Evolutionary conservation across 257 asterid genomes (phyloP), one percentile per base, ranked within the genome.

Genomic region (Solanum chilense): DNA sequence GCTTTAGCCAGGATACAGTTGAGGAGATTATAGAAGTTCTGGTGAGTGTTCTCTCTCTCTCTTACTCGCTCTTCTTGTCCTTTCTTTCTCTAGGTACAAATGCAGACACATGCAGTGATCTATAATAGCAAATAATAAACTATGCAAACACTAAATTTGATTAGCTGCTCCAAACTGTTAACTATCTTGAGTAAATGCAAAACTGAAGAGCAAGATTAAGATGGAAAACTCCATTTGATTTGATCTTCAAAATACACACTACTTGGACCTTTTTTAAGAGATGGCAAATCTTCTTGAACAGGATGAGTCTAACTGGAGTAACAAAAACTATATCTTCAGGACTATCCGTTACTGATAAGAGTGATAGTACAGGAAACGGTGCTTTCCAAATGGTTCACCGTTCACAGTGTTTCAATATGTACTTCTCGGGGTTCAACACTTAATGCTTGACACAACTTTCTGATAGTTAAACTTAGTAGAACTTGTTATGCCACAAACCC

Each of bases 1-100:
- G 93, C 88, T 97, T 97, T 88, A 75, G 97, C 90, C 90, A 88
- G 62, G 98, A 97, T 73, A 95, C 98, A 2, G 86, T 95, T 92
- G 99, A 97, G 92, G 99, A 96, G 90, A 97, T 96, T 62, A 88
- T 97, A 83, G 95, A 93, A 86, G 95, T 97, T 88, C 89, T 97
- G 95, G 99, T 97, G 90, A 91, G 98, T 81, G 20, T 45, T 49
- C 31, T 81, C 29, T 45, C 29, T 45, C 84, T 45, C 68, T 80
- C 84, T 80, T 31, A 9, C 68, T 80, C 3, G 2, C 27, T 18
- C 42, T 29, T 49, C 1, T 47, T 49, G 85, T 80, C 45, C 29
- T 81, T 29, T 49, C 66, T 80, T 49, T 81, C 45, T 49, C 85
- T 49, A 5, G 18, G 69, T 81, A 18, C 20, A 49, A 47, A 29